phyloP scores from a whole-genome alignment of 257 asterid species.

The Solanum rostratum region DNA sequence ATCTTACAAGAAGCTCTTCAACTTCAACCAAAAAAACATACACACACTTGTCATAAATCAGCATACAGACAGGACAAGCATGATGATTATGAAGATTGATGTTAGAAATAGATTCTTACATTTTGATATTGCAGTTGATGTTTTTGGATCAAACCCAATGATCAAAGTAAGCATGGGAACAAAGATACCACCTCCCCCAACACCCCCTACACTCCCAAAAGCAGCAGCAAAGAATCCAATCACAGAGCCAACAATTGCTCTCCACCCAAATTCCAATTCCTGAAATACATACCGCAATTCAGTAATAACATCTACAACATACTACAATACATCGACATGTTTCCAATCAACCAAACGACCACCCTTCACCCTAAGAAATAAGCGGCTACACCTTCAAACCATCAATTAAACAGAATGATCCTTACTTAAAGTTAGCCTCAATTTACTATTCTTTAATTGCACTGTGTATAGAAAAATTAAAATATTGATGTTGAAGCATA shows the following conservation, averaged over 20 bases:
- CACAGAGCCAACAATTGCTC: constrained; percentile 31
- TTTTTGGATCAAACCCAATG: constrained; percentile 45
- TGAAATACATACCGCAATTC: not conserved
- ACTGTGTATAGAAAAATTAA: not conserved
- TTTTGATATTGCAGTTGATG: constrained; percentile 54
- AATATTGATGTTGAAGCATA: not conserved
- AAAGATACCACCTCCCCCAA: constrained; percentile 57
- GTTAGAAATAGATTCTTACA: constrained; percentile 16
- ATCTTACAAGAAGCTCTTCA: not conserved
- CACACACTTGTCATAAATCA: not conserved
- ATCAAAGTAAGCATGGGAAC: constrained; percentile 52
- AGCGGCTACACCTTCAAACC: not conserved
- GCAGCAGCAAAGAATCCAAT: constrained; percentile 66
- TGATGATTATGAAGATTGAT: not conserved
- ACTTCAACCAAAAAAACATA: not conserved
- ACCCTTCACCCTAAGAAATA: not conserved
- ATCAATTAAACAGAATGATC: not conserved
- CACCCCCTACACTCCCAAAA: constrained; percentile 61
- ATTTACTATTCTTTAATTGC: not conserved
- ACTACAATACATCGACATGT: not conserved
- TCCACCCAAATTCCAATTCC: constrained; percentile 54
- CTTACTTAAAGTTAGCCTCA: not conserved
- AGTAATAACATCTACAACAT: not conserved
- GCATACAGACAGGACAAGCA: not conserved
- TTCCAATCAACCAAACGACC: not conserved